A percentile compares a stretch with the other conserved stretches of the same genome.
Evolutionary conservation across 2,329 filamentous ascomycete species (phyloP).

Genomic region (Pseudophaeomoniella oleicola): DNA sequence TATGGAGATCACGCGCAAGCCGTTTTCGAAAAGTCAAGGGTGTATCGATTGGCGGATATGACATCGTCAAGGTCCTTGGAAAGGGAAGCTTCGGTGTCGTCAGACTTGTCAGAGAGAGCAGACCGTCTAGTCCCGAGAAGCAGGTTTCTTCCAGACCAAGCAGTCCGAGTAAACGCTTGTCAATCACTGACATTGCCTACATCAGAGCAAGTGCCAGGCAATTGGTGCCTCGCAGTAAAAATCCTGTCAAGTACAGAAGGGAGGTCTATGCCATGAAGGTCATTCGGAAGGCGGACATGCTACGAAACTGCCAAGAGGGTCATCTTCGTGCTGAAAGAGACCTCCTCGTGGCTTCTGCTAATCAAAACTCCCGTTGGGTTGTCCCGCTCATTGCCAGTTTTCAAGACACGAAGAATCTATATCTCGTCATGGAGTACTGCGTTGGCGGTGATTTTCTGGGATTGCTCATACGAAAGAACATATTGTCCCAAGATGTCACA

Average conservation of each 20-base stretch:
- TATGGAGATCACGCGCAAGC: constrained; percentile 49
- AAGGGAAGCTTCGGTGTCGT: constrained; percentile 95
- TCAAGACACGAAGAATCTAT: constrained; percentile 70
- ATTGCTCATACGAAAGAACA: constrained; percentile 69
- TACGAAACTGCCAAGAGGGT: constrained; percentile 79
- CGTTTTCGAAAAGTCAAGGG: constrained; percentile 24
- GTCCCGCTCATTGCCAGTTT: constrained; percentile 81
- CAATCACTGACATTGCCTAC: constrained; percentile 6
- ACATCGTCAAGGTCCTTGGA: constrained; percentile 67
- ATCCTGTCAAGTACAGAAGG: constrained; percentile 22
- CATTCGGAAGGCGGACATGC: constrained; percentile 86
- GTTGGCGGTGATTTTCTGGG: constrained; percentile 88
- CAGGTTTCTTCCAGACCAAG: background rate
- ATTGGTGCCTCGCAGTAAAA: constrained; percentile 3
- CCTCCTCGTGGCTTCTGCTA: constrained; percentile 66
- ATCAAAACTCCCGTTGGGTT: constrained; percentile 73
- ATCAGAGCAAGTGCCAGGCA: constrained; percentile 8
- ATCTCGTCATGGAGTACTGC: constrained; percentile 98
- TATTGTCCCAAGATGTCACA: constrained; percentile 62
- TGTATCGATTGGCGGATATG: constrained; percentile 51
- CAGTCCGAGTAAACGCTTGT: constrained; percentile 4
- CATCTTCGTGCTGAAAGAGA: constrained; percentile 85
- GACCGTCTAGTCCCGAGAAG: constrained; percentile 5
- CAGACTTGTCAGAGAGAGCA: constrained; percentile 59
- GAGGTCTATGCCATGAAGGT: constrained; percentile 93